Conservation (phyloP, 2,329 filamentous ascomycete species). For the Madurella fahalii region DNA sequence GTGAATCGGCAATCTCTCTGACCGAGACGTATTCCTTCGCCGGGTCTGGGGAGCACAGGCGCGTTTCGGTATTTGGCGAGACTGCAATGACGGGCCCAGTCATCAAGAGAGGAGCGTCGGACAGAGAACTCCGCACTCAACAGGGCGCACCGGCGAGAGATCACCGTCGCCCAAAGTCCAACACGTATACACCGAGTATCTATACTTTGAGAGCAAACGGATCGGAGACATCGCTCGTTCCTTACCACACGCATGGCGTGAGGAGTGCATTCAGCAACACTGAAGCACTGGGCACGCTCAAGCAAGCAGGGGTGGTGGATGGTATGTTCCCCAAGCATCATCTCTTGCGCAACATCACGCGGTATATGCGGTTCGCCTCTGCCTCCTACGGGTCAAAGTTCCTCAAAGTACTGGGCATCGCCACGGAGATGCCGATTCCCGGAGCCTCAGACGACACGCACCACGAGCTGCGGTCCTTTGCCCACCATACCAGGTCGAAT, state of each 20-base stretch:
- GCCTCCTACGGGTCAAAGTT: slow-evolving; percentile 63
- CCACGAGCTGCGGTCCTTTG: slow-evolving; percentile 59
- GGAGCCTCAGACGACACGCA: slow-evolving; percentile 48
- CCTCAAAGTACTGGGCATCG: slow-evolving; percentile 59
- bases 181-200: slow-evolving; percentile 48
- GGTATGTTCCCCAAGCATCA: slow-evolving; percentile 58
- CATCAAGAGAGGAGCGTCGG: slow-evolving; percentile 32
- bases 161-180: slow-evolving; percentile 32
- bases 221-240: slow-evolving; percentile 51
- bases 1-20: slow-evolving; percentile 53
- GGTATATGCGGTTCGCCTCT: slow-evolving; percentile 64
- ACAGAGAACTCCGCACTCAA: slow-evolving; percentile 29
- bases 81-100: slow-evolving; percentile 28
- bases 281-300: slow-evolving; percentile 46
- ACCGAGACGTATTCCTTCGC: slow-evolving; percentile 53
- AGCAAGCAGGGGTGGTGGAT: slow-evolving; percentile 50
- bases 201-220: slow-evolving; percentile 57
- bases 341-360: slow-evolving; percentile 57
- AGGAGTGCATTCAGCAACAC: slow-evolving; percentile 48
- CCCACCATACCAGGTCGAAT: slow-evolving; percentile 57
- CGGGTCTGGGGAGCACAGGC: slow-evolving; percentile 41
- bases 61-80: slow-evolving; percentile 40
- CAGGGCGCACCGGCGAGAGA: slow-evolving; percentile 13
- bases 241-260: slow-evolving; percentile 46
- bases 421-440: slow-evolving; percentile 44